A percentile compares a stretch with the other conserved stretches of the same genome.
These are phyloP conservation scores for Meira nashicola DNA, from an alignment of 1,284 basidiomycete species.

Conservation along the genomic window DNA sequence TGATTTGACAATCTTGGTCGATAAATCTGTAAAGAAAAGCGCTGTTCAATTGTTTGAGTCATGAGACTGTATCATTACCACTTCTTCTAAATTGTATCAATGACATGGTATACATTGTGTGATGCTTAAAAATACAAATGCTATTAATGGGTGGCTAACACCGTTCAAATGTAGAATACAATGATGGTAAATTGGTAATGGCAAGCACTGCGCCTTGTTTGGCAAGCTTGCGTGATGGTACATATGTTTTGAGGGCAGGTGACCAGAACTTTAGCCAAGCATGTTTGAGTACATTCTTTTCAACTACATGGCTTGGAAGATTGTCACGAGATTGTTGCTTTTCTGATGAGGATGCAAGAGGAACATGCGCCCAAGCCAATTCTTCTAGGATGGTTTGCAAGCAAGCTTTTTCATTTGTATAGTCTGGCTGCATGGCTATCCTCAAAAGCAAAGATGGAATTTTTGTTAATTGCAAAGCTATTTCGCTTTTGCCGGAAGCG, in stretches of 20 bases:
- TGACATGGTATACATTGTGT: too few species aligned
- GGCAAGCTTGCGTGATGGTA: conserved; percentile 15
- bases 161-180: conserved; percentile 52
- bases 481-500: conserved; percentile 73
- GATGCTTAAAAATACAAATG: too few species aligned
- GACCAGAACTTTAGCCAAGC: neutral
- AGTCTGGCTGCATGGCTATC: conserved; percentile 66
- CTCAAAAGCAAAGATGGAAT: conserved; percentile 41
- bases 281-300: neutral
- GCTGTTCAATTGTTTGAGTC: conserved; percentile 1
- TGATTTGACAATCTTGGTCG: conserved; percentile 64
- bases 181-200: conserved; percentile 43
- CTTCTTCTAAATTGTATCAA: too few species aligned
- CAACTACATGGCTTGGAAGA: neutral
- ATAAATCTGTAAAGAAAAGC: conserved; percentile 58
- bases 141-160: conserved; percentile 18
- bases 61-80: neutral
- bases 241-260: neutral
- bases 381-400: conserved; percentile 81
- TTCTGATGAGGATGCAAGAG: conserved; percentile 53
- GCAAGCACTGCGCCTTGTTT: conserved; percentile 23
- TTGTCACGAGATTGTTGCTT: neutral
- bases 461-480: conserved; percentile 72
- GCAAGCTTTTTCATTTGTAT: conserved; percentile 77
- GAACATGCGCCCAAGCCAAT: conserved; percentile 58